Evolutionary conservation across 2,329 filamentous ascomycete genomes (phyloP).

Genomic region (Atkinsonella hypoxylon): DNA sequence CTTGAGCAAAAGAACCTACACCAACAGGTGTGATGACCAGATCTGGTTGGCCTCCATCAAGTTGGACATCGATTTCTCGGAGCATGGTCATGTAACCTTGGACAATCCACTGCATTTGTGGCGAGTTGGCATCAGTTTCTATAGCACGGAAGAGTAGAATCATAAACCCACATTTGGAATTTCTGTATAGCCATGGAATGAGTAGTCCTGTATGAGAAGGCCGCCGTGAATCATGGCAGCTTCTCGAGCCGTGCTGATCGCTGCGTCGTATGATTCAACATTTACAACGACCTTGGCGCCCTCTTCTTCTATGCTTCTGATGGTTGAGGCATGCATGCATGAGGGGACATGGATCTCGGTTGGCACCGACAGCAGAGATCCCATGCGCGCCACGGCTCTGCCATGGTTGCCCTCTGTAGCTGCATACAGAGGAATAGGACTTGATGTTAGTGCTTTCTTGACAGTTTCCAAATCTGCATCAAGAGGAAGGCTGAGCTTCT

Average conservation of each 20-base stretch:
- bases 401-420: conserved; percentile 72
- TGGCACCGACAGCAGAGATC: conserved; percentile 39
- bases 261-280: conserved; percentile 51
- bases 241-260: conserved; percentile 36
- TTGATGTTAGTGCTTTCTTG: conserved; percentile 16
- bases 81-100: conserved; percentile 69
- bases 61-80: conserved; percentile 52
- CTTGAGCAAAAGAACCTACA: conserved; percentile 60
- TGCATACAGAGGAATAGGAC: conserved; percentile 38
- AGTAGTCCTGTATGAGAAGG: conserved; percentile 57
- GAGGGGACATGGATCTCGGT: conserved; percentile 51
- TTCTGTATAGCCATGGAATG: conserved; percentile 52
- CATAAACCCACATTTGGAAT: conserved; percentile 40
- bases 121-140: not conserved
- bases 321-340: conserved; percentile 42
- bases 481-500: conserved; percentile 29
- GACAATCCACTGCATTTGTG: conserved; percentile 50
- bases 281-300: conserved; percentile 47
- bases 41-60: conserved; percentile 24
- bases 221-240: conserved; percentile 28
- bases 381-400: conserved; percentile 59
- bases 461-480: conserved; percentile 32
- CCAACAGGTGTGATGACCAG: conserved; percentile 55
- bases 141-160: not conserved
- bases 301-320: conserved; percentile 44